phyloP scores from a whole-genome alignment of 2,329 filamentous ascomycete species.

The Pseudodiploospora longispora region DNA sequence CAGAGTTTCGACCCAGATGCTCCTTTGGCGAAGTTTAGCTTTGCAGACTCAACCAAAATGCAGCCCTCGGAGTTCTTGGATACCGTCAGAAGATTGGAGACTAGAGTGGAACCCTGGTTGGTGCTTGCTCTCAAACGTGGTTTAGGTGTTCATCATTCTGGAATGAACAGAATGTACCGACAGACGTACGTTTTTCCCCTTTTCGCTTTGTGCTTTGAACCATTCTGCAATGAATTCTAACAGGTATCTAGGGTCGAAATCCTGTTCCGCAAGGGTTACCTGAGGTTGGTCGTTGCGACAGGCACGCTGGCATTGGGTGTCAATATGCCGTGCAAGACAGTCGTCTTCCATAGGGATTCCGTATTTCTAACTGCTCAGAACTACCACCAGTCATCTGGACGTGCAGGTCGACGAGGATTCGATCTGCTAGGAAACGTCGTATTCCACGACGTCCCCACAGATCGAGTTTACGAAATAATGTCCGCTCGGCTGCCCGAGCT shows the following conservation, averaged over 20 bases:
- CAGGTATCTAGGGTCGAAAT: constrained; percentile 49
- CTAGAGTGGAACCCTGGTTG: constrained; percentile 39
- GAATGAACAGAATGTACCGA: constrained; percentile 70
- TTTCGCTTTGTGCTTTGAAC: not conserved
- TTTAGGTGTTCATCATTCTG: constrained; percentile 69
- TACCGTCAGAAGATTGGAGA: constrained; percentile 42
- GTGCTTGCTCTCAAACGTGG: constrained; percentile 57
- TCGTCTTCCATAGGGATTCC: constrained; percentile 68
- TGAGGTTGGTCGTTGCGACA: constrained; percentile 65
- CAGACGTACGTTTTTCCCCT: constrained; percentile 40
- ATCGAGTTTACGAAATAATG: constrained; percentile 60
- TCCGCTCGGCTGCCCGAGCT: constrained; percentile 67
- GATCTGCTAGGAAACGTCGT: constrained; percentile 75
- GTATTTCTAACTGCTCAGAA: constrained; percentile 67
- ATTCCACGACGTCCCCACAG: constrained; percentile 56
- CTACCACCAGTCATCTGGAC: constrained; percentile 68
- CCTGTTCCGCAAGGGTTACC: constrained; percentile 63
- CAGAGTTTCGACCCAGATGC: constrained; percentile 60
- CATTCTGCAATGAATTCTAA: not conserved
- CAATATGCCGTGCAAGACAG: constrained; percentile 79
- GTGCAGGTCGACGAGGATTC: constrained; percentile 72
- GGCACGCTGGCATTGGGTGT: constrained; percentile 71
- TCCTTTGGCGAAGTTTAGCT: constrained; percentile 55
- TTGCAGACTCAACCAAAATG: constrained; percentile 55
- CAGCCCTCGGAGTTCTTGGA: constrained; percentile 49